Evolutionary conservation across 495 filamentous ascomycete genomes (phyloP), one percentile per base, ranked within the genome.

Genomic region (Penicillium cosmopolitanum): DNA sequence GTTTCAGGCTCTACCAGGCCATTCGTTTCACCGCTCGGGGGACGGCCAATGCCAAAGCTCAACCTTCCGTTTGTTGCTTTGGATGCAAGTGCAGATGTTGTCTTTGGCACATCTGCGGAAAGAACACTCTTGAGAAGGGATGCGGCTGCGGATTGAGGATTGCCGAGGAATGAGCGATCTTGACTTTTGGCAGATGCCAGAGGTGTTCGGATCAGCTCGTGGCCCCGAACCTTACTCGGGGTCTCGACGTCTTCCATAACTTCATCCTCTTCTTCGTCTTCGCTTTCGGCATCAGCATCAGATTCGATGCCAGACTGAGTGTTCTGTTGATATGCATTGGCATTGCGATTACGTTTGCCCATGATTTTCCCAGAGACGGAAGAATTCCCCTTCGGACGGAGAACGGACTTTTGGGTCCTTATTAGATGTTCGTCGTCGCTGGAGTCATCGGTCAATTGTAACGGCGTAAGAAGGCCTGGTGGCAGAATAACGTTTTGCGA

Each of bases 1-100:
- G 82, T 82, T 48, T 89, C 85, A 47, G 87, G 80, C 8, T 84
- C 84, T 1, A 80, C 81, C 52, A 82, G 55, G 15, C 57, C 58
- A 19, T 57, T 63, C 40, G 50, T 25, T n/a, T 56, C 63, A 21
- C 51, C 58, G 28, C 28, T 9, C 5, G 53, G 23, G 7, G 44
- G 35, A 8, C 63, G 62, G 1, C 77, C 19, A 74, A 74, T 2
- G 66, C 73, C 53, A 67, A 77, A 34, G 73, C 81, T 18, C 76
- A 80, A 50, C 50, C 60, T 60, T 35, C 71, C 73, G 13, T 67
- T 66, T 19, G 64, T 54, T 18, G 55, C 51, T 8, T 65, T 63
- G 4, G 56, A 38, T n/a, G 33, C 13, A 42, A 52, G 6, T 0
- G 50, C 38, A 31, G 35, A 21, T 16, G 63, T 25, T 28, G 23